Conservation (phyloP, 2,329 filamentous ascomycete genomes). For the Balansia obtecta region DNA sequence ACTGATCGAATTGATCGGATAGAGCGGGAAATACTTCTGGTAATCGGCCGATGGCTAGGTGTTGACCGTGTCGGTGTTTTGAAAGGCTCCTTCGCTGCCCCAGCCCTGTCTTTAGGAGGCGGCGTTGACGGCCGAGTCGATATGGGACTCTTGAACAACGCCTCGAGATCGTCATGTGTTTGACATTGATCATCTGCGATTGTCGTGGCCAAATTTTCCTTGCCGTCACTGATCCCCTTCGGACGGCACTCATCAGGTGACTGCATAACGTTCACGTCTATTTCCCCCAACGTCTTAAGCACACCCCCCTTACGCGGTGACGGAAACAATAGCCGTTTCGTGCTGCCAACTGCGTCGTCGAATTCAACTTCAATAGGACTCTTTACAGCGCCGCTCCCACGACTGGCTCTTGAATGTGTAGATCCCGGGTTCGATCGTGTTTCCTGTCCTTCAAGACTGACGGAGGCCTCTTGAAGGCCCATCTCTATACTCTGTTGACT, state of each 20-base stretch:
- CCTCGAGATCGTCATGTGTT: conserved; percentile 43
- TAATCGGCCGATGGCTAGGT: conserved; percentile 47
- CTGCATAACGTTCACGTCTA: conserved; percentile 40
- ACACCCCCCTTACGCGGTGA: conserved; percentile 57
- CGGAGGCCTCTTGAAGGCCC: neutral
- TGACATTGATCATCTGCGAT: conserved; percentile 10
- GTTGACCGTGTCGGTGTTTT: conserved; percentile 53
- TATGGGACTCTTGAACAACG: conserved; percentile 52
- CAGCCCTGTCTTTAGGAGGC: conserved; percentile 31
- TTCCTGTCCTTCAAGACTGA: conserved; percentile 8
- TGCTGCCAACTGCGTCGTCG: conserved; percentile 37
- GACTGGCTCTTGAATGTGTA: conserved; percentile 41
- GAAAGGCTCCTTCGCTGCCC: conserved; percentile 31
- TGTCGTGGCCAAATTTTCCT: conserved; percentile 30
- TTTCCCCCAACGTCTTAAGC: conserved; percentile 47
- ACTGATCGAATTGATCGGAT: conserved; percentile 33
- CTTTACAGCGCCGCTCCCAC: conserved; percentile 40
- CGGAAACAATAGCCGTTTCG: conserved; percentile 62
- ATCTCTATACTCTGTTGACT: conserved; percentile 1
- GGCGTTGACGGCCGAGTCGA: conserved; percentile 36
- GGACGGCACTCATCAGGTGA: conserved; percentile 24
- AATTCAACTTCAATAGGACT: conserved; percentile 44
- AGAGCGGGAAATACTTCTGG: conserved; percentile 46
- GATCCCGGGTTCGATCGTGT: conserved; percentile 25
- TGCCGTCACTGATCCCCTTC: conserved; percentile 18